These are phyloP conservation scores for Neonectria punicea DNA, from an alignment of 2,329 filamentous ascomycete species.

Conservation along the genomic window DNA sequence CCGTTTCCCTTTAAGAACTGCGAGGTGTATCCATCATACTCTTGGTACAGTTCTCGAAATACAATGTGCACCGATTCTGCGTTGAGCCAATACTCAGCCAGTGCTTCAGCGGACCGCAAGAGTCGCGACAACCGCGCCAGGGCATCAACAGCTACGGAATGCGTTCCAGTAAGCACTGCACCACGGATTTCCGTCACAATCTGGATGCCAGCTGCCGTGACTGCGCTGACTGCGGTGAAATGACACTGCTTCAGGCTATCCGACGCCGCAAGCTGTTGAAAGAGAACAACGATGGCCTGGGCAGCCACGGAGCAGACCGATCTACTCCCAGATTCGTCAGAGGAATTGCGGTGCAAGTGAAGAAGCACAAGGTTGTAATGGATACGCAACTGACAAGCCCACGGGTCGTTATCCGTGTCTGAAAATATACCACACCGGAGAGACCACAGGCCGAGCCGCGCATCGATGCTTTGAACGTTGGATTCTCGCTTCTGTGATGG, in stretches of 20 bases:
- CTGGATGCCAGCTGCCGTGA: slow-evolving; percentile 37
- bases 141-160: slow-evolving; percentile 34
- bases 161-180: slow-evolving; percentile 28
- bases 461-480: slow-evolving; percentile 32
- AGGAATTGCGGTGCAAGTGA: slow-evolving; percentile 31
- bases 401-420: slow-evolving; percentile 25
- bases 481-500: slow-evolving; percentile 23
- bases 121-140: slow-evolving; percentile 29
- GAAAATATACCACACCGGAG: slow-evolving; percentile 35
- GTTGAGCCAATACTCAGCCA: slow-evolving; percentile 37
- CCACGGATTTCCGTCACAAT: slow-evolving; percentile 33
- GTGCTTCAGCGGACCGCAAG: slow-evolving; percentile 25
- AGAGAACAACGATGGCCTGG: slow-evolving; percentile 33
- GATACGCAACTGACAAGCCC: slow-evolving; percentile 33
- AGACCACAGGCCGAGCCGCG: slow-evolving; percentile 32
- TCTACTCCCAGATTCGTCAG: slow-evolving; percentile 16
- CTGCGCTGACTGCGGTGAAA: slow-evolving; percentile 37
- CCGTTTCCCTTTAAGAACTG: slow-evolving; percentile 36
- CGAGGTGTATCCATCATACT: slow-evolving; percentile 34
- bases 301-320: slow-evolving; percentile 38
- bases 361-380: slow-evolving; percentile 37
- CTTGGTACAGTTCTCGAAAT: slow-evolving; percentile 34
- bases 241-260: slow-evolving; percentile 37
- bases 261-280: slow-evolving; percentile 27
- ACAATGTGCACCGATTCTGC: slow-evolving; percentile 39